phyloP scores from a whole-genome alignment of 305 asterid species.

The Solanum hybrid region DNA sequence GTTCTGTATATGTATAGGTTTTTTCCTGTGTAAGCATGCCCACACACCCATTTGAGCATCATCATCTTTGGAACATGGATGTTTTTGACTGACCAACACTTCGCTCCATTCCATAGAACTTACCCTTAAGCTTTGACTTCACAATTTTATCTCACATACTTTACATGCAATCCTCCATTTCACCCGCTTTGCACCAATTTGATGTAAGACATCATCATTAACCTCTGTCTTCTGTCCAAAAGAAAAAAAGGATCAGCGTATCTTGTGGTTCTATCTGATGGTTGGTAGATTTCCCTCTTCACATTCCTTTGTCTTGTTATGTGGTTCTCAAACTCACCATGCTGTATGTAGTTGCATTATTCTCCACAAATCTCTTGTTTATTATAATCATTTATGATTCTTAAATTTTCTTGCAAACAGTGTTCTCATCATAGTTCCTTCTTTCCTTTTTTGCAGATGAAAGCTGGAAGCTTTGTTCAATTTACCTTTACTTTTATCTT shows the following conservation, averaged over 20 bases:
- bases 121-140: neutral
- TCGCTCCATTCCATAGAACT: neutral
- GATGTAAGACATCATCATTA: neutral
- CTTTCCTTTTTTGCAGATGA: neutral
- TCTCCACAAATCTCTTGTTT: neutral
- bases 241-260: neutral
- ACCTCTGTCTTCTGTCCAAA: neutral
- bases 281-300: neutral
- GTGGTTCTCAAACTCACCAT: neutral
- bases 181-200: neutral
- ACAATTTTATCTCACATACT: neutral
- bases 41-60: neutral
- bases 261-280: neutral
- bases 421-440: neutral
- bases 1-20: neutral
- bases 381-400: neutral
- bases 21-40: neutral
- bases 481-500: neutral
- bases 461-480: neutral
- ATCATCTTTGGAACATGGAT: neutral
- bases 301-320: neutral
- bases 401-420: neutral
- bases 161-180: neutral
- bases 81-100: neutral
- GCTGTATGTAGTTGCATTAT: neutral